Evolutionary conservation across 192 early-diverging fungal genomes (phyloP).

Genomic region (Fimicolochytrium jonesii): DNA sequence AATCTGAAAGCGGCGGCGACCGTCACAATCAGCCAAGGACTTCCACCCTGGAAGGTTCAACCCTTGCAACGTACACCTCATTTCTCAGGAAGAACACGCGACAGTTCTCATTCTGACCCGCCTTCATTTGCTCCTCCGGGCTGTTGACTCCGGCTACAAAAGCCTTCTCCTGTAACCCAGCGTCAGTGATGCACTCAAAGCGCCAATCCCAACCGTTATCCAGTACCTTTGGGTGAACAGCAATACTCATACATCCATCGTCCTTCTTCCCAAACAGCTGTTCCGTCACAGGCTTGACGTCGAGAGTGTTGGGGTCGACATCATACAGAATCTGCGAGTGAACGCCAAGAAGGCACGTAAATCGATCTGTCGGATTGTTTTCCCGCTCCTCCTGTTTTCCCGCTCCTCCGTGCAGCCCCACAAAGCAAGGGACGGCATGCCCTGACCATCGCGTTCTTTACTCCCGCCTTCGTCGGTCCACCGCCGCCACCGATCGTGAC

Average conservation of each 20-base stretch:
- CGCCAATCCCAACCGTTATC: background rate
- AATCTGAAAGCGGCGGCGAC: constrained; percentile 26
- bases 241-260: constrained; percentile 81
- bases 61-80: constrained; percentile 38
- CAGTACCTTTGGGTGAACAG: constrained; percentile 71
- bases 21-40: background rate
- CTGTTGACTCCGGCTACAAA: constrained; percentile 72
- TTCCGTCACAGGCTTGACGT: constrained; percentile 23
- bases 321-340: constrained; percentile 34
- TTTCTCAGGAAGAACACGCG: constrained; percentile 64
- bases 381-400: no score
- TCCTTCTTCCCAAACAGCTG: constrained; percentile 51
- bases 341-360: no score
- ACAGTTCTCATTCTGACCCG: constrained; percentile 75
- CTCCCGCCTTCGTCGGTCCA: constrained; percentile 70
- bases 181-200: background rate
- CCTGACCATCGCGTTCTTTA: constrained; percentile 83
- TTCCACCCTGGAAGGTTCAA: no score
- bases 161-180: constrained; percentile 43
- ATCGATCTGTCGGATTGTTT: no score
- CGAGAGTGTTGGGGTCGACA: constrained; percentile 32
- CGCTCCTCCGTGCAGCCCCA: no score
- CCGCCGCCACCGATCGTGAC: constrained; percentile 78
- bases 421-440: no score
- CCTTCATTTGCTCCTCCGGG: constrained; percentile 51